These are phyloP conservation scores for Hirschfeldia incana DNA, from an alignment of 345 rosid genomes.

Conservation along the genomic window DNA sequence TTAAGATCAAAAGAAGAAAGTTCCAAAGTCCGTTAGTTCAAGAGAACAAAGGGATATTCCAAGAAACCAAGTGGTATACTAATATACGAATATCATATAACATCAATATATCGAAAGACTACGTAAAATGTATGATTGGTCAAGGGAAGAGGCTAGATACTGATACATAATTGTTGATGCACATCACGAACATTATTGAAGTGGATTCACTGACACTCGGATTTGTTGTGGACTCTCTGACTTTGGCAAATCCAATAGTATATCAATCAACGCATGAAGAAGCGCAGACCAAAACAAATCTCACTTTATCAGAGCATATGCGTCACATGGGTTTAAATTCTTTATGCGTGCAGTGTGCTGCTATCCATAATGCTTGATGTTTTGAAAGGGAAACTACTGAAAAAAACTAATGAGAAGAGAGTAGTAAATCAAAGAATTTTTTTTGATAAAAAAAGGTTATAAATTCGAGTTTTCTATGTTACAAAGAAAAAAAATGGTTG, in stretches of 20 bases:
- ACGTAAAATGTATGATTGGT: background rate
- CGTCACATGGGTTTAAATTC: constrained; percentile 12
- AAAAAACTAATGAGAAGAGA: background rate
- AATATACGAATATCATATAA: background rate
- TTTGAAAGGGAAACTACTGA: background rate
- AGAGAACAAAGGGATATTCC: background rate
- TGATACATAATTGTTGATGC: constrained; percentile 9
- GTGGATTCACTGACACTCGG: constrained; percentile 13
- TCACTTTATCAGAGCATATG: background rate
- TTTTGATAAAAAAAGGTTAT: too few species aligned
- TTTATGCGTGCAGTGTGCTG: background rate
- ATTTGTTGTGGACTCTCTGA: constrained; percentile 25
- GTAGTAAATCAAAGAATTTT: background rate
- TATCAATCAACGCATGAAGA: constrained; percentile 6
- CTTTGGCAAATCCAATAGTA: background rate
- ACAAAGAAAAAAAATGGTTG: constrained; percentile 9
- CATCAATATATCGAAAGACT: background rate
- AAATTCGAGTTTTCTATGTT: background rate
- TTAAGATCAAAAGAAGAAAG: background rate
- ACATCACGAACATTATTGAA: constrained; percentile 7
- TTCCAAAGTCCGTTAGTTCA: background rate
- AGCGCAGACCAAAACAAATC: constrained; percentile 13
- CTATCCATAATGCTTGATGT: constrained; percentile 8
- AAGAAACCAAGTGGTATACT: background rate
- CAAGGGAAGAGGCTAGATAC: constrained; percentile 1